Base-by-base conservation (phyloP, 2,329 filamentous ascomycete species). In the Trichocomaceae sp. region DNA sequence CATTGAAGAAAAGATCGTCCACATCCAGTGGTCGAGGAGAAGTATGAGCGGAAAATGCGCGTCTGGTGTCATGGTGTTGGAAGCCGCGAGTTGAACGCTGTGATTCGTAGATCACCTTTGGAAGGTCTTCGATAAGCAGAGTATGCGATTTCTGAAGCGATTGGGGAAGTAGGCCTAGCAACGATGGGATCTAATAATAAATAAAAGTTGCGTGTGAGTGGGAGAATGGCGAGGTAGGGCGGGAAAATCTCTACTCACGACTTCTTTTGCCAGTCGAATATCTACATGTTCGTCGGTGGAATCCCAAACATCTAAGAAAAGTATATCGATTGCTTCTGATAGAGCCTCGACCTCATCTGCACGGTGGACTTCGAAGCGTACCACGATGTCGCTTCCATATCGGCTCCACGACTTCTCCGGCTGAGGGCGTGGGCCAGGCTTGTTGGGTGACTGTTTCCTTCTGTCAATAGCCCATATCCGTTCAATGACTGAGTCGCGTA, bases 261-360 rank as follows among this genome's bases (percentile, higher is more conserved):
- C 84, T 62, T 89, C 83, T 66, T 87, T 83, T 52, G 85, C 81
- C 49, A 97, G 72, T 42, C 89, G 81, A 52, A 97, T 85, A 68
- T 99, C 93, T 23, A 93, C 88, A 77, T 87, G 93, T 57, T 88
- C 81, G 17, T 84, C 77, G 5, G 85, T 87, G 62, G 88, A 90
- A 20, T 88, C 86, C 93, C 93, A 99, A 1, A 97, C 82, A 66
- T 99, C 93, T 42, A 97, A 77, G 63, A 93, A 86, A 22, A 96
- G 79, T 17, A 83, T 82, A 58, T 87, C 80, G 0, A 85, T 79
- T 2, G 89, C 90, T 55, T 87, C 81, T n/a, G 84, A 80, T 54
- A 96, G 75, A 1, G 85, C 85, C 33, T 75, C 72, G 56, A 88
- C 85, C 65, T 95, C 88, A 19, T 83, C 79, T 2, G 78, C 71